Evolutionary conservation across 495 filamentous ascomycete genomes (phyloP), one percentile per base, ranked within the genome.

Genomic region (Xylaria grammica): DNA sequence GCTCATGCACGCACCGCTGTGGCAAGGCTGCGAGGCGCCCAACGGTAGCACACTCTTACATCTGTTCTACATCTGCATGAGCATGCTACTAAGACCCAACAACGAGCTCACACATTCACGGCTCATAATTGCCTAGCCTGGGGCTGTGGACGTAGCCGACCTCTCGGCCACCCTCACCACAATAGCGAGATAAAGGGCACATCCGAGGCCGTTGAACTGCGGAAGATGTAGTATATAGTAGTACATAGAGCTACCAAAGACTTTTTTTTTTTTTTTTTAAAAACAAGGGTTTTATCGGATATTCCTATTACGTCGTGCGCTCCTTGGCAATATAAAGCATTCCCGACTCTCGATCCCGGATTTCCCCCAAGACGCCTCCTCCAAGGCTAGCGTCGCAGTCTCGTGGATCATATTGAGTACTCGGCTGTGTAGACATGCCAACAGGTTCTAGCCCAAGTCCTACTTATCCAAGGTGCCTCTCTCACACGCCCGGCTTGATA

Each of bases 1-100:
- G 22, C 29, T 46, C 20, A 62, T 38, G 30, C 17, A n/a, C n/a
- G n/a, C n/a, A n/a, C n/a, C n/a, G 45, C 2, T 27, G 22, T 30
- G 11, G 59, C 49, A 62, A 49, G 50, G 50, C 49, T 62, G 60
- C 29, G 38, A 53, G 50, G 60, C 49, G 46, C 19, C 60, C 49
- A 53, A 62, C 60, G 45, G 17, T 38, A n/a, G n/a, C 42, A 15
- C 26, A 48, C 56, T 1, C 26, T 46, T n/a, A 17, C 44, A 20
- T 45, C 30, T 57, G 54, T 57, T 19, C 38, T 57, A 38, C 54
- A 57, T 57, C 36, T 57, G 54, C 38, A 57, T 30, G n/a, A n/a
- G n/a, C n/a, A 44, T n/a, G 54, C 38, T 44, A 19, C 29, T 32
- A 7, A 53, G 51, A 53, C 13, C 10, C 34, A 40, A 27, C 34